phyloP scores from a whole-genome alignment of 2,329 filamentous ascomycete genomes.

The Fonsecaea monophora region DNA sequence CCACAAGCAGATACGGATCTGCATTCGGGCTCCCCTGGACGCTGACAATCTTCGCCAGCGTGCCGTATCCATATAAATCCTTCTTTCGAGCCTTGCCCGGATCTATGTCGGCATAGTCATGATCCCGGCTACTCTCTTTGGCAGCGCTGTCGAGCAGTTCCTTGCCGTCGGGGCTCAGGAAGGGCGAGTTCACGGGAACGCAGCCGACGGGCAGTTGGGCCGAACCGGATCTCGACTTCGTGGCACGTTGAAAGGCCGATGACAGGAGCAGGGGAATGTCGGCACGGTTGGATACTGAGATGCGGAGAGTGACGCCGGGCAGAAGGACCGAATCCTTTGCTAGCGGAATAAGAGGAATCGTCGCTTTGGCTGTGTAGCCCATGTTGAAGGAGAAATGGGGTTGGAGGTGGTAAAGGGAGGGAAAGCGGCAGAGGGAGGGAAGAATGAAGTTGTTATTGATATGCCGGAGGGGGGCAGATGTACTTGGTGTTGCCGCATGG shows the following conservation, averaged over 20 bases:
- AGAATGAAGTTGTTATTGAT: slow-evolving; percentile 23
- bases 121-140: slow-evolving; percentile 48
- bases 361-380: slow-evolving; percentile 47
- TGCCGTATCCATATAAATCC: slow-evolving; percentile 83
- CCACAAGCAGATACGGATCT: slow-evolving; percentile 83
- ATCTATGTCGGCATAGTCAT: slow-evolving; percentile 56
- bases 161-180: slow-evolving; percentile 76
- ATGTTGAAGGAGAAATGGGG: slow-evolving; percentile 19
- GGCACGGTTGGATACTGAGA: slow-evolving; percentile 80
- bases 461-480: slow-evolving; percentile 21
- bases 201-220: slow-evolving; percentile 81
- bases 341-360: slow-evolving; percentile 80
- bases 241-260: slow-evolving; percentile 78
- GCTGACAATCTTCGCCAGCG: slow-evolving; percentile 77
- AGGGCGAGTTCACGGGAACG: slow-evolving; percentile 79
- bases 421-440: slow-evolving; percentile 10
- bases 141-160: slow-evolving; percentile 72
- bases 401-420: neutral
- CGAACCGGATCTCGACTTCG: slow-evolving; percentile 68
- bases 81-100: slow-evolving; percentile 67
- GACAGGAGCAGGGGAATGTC: slow-evolving; percentile 90
- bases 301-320: slow-evolving; percentile 82
- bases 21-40: slow-evolving; percentile 76
- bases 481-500: slow-evolving; percentile 17
- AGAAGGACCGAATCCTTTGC: slow-evolving; percentile 81